phyloP scores from a whole-genome alignment of 106 monocot genomes.

The Agapanthus africanus region DNA sequence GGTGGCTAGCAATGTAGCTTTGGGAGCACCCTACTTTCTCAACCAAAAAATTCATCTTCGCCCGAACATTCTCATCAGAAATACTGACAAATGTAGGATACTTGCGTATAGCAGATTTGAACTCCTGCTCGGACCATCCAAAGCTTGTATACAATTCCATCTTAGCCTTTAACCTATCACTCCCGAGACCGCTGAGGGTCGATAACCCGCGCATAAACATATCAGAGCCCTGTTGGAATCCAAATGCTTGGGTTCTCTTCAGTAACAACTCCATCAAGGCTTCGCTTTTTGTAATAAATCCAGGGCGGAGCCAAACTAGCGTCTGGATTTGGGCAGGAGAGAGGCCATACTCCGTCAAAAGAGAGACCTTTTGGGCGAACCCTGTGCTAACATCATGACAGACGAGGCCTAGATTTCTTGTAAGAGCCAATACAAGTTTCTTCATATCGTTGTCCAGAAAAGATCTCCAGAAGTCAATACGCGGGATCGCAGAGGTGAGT shows the following conservation, averaged over 20 bases:
- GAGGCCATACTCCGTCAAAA: no score
- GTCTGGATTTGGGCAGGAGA: no score
- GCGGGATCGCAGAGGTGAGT: no score
- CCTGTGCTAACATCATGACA: no score
- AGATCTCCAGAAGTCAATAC: no score
- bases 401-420: no score
- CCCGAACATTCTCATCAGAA: constrained; percentile 4
- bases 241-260: neutral
- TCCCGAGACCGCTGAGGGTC: neutral
- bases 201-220: neutral
- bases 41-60: neutral
- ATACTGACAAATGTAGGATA: neutral
- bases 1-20: constrained; percentile 1
- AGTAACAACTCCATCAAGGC: neutral
- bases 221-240: neutral
- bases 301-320: no score
- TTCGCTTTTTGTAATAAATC: neutral
- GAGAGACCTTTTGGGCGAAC: no score
- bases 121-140: constrained; percentile 8
- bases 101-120: neutral
- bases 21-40: constrained; percentile 1
- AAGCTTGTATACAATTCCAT: neutral
- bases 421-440: no score
- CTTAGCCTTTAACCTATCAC: neutral
- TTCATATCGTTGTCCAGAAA: no score